Evolutionary conservation across 1,284 basidiomycete genomes (phyloP), one percentile per base, ranked within the genome.

Genomic region (Somion occarium): DNA sequence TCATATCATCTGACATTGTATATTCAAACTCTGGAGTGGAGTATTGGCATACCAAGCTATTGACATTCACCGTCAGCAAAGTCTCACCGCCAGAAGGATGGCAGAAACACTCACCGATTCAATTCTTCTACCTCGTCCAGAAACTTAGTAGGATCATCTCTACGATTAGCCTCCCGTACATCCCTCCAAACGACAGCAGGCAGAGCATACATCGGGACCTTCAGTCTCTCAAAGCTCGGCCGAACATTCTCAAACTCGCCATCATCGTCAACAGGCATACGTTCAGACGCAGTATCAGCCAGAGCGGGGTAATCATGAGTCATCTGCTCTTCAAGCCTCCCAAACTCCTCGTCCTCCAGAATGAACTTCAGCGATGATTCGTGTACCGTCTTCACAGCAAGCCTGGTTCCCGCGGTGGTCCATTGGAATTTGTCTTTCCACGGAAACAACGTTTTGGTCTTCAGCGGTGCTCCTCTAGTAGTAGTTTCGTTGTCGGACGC

Each of bases 101-200:
- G n/a, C n/a, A n/a, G n/a, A n/a, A n/a, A 18, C 43, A 59, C 61
- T 56, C 46, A 62, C 61, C 38, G 44, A 12, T 44, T 50, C 52
- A 57, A 30, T 9, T n/a, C 49, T 23, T 54, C 48, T 4, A 61
- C 38, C 48, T 50, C 42, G 1, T 44, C 45, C 2, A 55, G 47
- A 46, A 61, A 64, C 20, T 51, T 46, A 24, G 37, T 24, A 9
- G 61, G 59, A 48, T 64, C 58, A 37, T 50, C 51, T 23, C 51
- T 44, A 44, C 20, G 12, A 22, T 56, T 44, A 7, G 54, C 58
- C 26, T 56, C 58, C 24, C 60, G 27, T 38, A 64, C 55, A 50
- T 64, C 59, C 45, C 56, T 52, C 63, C 63, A 64, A 5, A 64
- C 53, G 7, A 53, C 50, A 13, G 57, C 61, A 12, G 60, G 63